Evolutionary conservation across 768 basidiomycete genomes (phyloP).

Genomic region (Xanthoconium purpureum): DNA sequence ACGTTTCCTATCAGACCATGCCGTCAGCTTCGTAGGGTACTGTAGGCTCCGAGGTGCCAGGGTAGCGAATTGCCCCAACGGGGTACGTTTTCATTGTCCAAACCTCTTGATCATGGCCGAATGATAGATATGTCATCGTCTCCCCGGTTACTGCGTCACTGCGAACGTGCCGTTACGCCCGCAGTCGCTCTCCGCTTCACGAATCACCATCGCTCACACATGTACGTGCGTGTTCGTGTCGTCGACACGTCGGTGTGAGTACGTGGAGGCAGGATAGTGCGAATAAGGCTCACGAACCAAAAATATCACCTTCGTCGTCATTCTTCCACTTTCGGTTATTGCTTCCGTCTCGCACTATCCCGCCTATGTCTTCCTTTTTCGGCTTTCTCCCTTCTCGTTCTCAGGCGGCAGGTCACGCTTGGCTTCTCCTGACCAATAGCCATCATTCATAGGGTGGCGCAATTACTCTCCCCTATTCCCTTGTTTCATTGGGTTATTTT

Average conservation of each 20-base stretch:
- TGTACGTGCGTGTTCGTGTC: not conserved
- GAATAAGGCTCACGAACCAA: not conserved
- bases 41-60: conserved; percentile 10
- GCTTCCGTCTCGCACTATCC: not conserved
- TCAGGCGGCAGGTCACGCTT: not conserved
- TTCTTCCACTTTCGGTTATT: not conserved
- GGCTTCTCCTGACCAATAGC: not conserved
- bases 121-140: not conserved
- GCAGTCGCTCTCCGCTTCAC: not conserved
- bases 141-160: not conserved
- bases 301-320: not conserved
- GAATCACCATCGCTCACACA: not conserved
- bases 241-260: not conserved
- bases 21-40: conserved; percentile 21
- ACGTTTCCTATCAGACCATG: not conserved
- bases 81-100: not conserved
- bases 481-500: not conserved
- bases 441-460: not conserved
- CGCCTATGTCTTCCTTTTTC: conserved; percentile 1
- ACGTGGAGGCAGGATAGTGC: not conserved
- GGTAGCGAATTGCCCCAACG: not conserved
- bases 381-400: not conserved
- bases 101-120: not conserved
- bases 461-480: not conserved
- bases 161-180: not conserved